These are phyloP conservation scores for Fraxinus angustifolia DNA, from an alignment of 305 asterid genomes.

Conservation along the genomic window DNA sequence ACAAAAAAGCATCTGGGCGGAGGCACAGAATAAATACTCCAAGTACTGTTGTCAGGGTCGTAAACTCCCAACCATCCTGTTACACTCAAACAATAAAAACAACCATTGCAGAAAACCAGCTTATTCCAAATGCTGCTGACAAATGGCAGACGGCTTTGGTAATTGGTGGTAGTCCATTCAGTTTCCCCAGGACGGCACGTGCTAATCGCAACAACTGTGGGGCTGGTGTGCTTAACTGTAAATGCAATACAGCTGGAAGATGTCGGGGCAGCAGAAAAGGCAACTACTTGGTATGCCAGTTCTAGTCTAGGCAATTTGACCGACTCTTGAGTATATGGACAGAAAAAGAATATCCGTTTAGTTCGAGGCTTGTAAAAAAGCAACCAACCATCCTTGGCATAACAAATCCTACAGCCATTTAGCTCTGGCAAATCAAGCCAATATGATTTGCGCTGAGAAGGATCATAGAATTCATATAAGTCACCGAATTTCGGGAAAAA, in stretches of 20 bases:
- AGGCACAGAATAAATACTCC: constrained; percentile 44
- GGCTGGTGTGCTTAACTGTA: constrained; percentile 43
- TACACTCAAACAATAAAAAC: constrained; percentile 48
- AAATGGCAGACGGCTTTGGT: constrained; percentile 43
- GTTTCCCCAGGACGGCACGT: constrained; percentile 47
- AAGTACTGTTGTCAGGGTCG: constrained; percentile 32
- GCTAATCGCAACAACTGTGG: constrained; percentile 38
- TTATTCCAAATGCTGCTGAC: constrained; percentile 49
- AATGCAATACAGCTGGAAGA: constrained; percentile 43
- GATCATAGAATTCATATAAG: constrained; percentile 49
- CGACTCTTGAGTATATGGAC: constrained; percentile 36
- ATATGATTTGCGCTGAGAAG: constrained; percentile 37
- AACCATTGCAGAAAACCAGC: constrained; percentile 42
- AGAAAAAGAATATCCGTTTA: constrained; percentile 36
- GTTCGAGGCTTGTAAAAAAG: constrained; percentile 42
- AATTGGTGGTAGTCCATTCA: constrained; percentile 41
- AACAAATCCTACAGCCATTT: constrained; percentile 35
- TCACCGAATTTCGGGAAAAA: constrained; percentile 39
- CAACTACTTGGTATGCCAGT: constrained; percentile 41
- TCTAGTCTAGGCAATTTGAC: constrained; percentile 46
- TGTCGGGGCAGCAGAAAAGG: constrained; percentile 52
- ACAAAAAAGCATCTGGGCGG: constrained; percentile 43
- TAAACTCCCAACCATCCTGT: constrained; percentile 59
- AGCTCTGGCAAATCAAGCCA: constrained; percentile 45
- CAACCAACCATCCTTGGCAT: constrained; percentile 55